Evolutionary conservation across 257 asterid species (phyloP).

Genomic region (Penstemon eatonii): DNA sequence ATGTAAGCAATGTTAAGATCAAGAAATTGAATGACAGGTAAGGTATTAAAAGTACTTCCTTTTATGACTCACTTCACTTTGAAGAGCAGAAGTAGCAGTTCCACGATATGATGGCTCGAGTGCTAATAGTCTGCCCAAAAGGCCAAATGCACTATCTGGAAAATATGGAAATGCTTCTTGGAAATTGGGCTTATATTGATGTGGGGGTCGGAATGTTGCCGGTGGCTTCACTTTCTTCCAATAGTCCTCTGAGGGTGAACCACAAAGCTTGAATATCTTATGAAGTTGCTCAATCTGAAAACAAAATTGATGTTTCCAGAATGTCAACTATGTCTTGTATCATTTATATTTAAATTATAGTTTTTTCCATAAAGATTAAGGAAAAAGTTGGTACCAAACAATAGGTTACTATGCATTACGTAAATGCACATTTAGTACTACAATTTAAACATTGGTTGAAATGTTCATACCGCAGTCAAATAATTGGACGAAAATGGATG

Average conservation of each 20-base stretch:
- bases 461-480: too few relatives aligned
- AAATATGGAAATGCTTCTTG: conserved; percentile 49
- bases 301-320: neutral
- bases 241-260: conserved; percentile 74
- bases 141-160: conserved; percentile 52
- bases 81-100: conserved; percentile 56
- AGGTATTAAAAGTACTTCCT: neutral
- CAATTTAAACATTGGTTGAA: too few relatives aligned
- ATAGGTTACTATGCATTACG: too few relatives aligned
- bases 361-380: conserved; percentile 9
- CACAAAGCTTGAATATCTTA: conserved; percentile 79
- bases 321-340: neutral
- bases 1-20: neutral
- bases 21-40: neutral
- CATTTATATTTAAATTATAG: neutral
- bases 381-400: too few relatives aligned
- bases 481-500: too few relatives aligned
- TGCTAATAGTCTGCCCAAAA: conserved; percentile 55
- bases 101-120: conserved; percentile 66
- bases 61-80: conserved; percentile 49
- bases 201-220: conserved; percentile 69
- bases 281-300: conserved; percentile 78
- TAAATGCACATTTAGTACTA: too few relatives aligned
- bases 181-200: conserved; percentile 54
- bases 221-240: conserved; percentile 78